Base-by-base conservation (phyloP, 2,329 filamentous ascomycete genomes). In the Colletotrichum musicola region DNA sequence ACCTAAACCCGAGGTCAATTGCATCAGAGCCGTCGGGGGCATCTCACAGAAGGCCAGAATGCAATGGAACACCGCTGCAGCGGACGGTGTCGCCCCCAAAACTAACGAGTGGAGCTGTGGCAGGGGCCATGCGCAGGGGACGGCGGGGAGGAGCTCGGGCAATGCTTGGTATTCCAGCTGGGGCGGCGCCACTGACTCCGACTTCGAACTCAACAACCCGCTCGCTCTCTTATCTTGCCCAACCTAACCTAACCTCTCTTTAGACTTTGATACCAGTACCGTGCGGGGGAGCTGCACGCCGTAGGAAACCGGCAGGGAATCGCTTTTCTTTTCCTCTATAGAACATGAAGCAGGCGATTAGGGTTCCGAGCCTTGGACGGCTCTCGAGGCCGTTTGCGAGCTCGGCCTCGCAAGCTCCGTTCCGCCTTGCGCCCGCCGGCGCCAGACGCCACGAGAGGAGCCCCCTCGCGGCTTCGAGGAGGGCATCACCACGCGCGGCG, bases 321-420 rank as follows among this genome's bases (percentile, higher is more conserved):
- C 30, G 12, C 30, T 35, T 35, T 35, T 35, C 30, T 35, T 35
- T 10, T 30, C 7, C n/a, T 47, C 6, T 44, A 16, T n/a, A 58
- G 50, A 46, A n/a, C 27, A 69, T 69, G 67, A 62, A 44, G 27
- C 63, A 57, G 47, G 46, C 51, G 22, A 27, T 56, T 30, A 61
- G 57, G 40, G 27, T 27, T 20, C 22, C 44, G 38, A 30, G 46
- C 46, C 63, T 69, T 12, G 63, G 57, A 14, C 44, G 67, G 38
- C 67, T 68, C 14, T 56, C 46, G 22, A 62, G 67, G 30, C 47
- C 63, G 35, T 38, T 69, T 20, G 54, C 25, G 18, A 57, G 61
- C n/a, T 46, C 62, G 18, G 57, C 38, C 13, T 16, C 50, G 18
- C 27, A n/a, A 20, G 56, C 67, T 47, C 47, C 63, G 35, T 25